Conservation (phyloP, 2,329 filamentous ascomycete species). For the Paracorniculantispora psalliotae region DNA sequence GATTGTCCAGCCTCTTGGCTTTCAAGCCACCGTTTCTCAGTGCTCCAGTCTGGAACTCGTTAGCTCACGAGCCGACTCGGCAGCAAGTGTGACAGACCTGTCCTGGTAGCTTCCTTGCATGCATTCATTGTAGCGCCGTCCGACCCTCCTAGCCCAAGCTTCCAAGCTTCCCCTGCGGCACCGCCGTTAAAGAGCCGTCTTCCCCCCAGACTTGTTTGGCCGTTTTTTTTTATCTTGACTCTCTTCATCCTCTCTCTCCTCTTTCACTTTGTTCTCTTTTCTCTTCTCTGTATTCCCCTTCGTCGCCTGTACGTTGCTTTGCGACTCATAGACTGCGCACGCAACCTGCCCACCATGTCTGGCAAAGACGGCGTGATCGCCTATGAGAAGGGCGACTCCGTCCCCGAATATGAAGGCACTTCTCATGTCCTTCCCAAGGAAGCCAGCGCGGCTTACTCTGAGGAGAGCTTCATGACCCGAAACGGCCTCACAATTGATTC, state of each 20-base stretch:
- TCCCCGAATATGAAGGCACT: conserved; percentile 12
- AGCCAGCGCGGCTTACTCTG: conserved; percentile 14
- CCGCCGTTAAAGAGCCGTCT: conserved; percentile 10
- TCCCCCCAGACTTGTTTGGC: neutral
- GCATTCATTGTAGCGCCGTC: conserved; percentile 8
- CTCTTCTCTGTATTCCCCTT: neutral
- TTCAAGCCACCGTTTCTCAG: conserved; percentile 12
- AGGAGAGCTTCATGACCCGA: conserved; percentile 31
- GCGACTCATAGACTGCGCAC: neutral
- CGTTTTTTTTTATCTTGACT: neutral
- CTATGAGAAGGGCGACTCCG: conserved; percentile 17
- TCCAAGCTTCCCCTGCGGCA: conserved; percentile 4
- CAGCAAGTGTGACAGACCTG: conserved; percentile 8
- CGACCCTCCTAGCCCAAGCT: conserved; percentile 9
- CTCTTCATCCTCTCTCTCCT: neutral
- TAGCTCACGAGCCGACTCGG: conserved; percentile 12
- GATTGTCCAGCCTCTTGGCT: conserved; percentile 13
- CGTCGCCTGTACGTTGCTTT: neutral
- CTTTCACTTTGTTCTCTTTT: neutral
- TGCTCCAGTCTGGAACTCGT: conserved; percentile 12
- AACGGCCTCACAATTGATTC: conserved; percentile 32
- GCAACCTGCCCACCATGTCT: conserved; percentile 9
- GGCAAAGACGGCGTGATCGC: conserved; percentile 12
- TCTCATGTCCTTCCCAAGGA: conserved; percentile 14
- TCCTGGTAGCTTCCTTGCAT: neutral